These are phyloP conservation scores for Medicago arabica DNA, from an alignment of 306 rosid genomes.

Conservation along the genomic window DNA sequence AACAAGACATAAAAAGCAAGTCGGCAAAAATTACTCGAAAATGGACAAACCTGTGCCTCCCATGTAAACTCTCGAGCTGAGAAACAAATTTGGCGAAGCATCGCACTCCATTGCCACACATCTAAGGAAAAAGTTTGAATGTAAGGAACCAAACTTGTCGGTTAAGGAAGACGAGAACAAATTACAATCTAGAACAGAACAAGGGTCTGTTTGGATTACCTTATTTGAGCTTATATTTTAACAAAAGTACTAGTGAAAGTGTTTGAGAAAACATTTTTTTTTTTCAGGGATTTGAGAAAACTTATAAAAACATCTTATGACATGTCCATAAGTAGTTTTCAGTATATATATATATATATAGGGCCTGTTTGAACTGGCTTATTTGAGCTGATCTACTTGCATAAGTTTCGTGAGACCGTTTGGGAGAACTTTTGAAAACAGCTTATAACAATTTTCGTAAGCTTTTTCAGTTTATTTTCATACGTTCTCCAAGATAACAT, in stretches of 20 bases:
- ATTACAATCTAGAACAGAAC: no score
- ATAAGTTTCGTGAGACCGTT: no score
- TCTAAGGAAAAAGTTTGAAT: not conserved
- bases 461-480: not conserved
- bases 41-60: conserved; percentile 51
- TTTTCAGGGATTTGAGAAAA: no score
- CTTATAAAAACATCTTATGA: not conserved
- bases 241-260: not conserved
- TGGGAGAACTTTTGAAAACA: no score
- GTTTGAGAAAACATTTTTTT: no score
- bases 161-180: not conserved
- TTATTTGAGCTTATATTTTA: not conserved
- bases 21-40: not conserved
- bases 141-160: not conserved
- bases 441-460: no score
- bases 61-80: conserved; percentile 69
- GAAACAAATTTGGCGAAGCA: conserved; percentile 80
- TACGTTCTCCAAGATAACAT: no score
- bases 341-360: no score
- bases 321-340: not conserved
- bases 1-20: no score
- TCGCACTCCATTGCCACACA: conserved; percentile 65
- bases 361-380: no score
- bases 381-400: no score
- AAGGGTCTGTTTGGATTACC: not conserved